Conservation (phyloP, 495 filamentous ascomycete species). For the Xylaria telfairii region DNA sequence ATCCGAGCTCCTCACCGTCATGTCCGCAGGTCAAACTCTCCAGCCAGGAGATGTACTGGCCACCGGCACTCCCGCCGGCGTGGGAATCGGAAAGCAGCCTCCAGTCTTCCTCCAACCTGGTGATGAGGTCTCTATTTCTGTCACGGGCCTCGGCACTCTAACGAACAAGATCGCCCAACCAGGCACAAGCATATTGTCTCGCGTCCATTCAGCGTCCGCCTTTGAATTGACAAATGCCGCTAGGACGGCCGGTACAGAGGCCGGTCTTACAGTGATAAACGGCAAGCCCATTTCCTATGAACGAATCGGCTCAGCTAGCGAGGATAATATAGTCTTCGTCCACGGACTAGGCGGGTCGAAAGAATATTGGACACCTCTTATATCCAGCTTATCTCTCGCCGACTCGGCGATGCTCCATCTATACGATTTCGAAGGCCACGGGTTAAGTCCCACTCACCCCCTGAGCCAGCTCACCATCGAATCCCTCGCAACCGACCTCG, state of each 20-base stretch:
- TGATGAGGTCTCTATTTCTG: constrained; percentile 48
- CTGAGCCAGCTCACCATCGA: constrained; percentile 45
- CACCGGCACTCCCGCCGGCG: constrained; percentile 59
- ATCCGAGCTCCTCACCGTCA: constrained; percentile 47
- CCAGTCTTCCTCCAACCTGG: constrained; percentile 54
- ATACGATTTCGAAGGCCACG: constrained; percentile 63
- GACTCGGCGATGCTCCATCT: constrained; percentile 43
- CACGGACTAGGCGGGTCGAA: constrained; percentile 47
- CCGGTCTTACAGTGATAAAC: constrained; percentile 50
- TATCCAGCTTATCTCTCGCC: constrained; percentile 35
- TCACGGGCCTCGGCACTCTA: constrained; percentile 54
- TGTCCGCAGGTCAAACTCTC: constrained; percentile 53
- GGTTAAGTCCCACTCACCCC: constrained; percentile 54
- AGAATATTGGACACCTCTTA: constrained; percentile 47
- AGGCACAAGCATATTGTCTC: constrained; percentile 27
- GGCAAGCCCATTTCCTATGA: constrained; percentile 51
- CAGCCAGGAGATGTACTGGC: constrained; percentile 54
- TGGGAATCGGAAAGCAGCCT: constrained; percentile 57
- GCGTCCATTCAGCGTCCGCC: constrained; percentile 29
- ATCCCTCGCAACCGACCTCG: constrained; percentile 53
- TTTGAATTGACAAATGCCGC: constrained; percentile 39
- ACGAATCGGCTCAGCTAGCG: constrained; percentile 30
- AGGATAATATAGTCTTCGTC: constrained; percentile 57
- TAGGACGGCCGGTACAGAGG: constrained; percentile 34
- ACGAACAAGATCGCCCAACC: constrained; percentile 47